Conservation (phyloP, 345 rosid genomes). For the Orychophragmus violaceus region DNA sequence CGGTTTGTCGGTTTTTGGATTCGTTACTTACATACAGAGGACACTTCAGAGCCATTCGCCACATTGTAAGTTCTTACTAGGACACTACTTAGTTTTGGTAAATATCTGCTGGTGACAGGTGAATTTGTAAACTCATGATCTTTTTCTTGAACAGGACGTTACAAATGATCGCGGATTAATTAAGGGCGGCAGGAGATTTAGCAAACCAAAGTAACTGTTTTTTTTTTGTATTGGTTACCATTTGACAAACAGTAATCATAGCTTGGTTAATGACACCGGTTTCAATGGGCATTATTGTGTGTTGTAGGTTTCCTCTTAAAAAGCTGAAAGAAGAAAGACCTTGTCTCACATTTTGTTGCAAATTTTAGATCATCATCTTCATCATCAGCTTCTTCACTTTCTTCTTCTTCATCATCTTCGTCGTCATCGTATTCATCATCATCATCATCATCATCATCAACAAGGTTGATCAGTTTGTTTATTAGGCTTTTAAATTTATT, state of each 20-base stretch:
- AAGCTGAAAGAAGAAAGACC: slow-evolving; percentile 65
- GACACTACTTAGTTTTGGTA: neutral
- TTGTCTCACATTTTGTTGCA: slow-evolving; percentile 54
- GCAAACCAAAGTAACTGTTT: slow-evolving; percentile 2
- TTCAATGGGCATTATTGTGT: neutral
- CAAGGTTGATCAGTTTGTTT: neutral
- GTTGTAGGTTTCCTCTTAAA: slow-evolving; percentile 55
- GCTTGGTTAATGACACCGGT: neutral
- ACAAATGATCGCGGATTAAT: neutral
- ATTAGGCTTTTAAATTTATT: neutral
- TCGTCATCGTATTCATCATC: too few relatives aligned
- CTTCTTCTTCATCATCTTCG: too few relatives aligned
- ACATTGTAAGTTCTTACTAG: slow-evolving; percentile 12
- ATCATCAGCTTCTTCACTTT: neutral
- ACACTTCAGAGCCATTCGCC: neutral
- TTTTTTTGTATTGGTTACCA: neutral
- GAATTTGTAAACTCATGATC: too few relatives aligned
- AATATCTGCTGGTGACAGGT: neutral
- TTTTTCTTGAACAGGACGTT: slow-evolving; percentile 5
- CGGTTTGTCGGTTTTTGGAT: neutral
- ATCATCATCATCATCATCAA: neutral
- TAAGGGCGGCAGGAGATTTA: neutral
- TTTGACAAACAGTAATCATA: neutral
- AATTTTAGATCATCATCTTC: slow-evolving; percentile 31
- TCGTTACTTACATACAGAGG: neutral